A percentile compares a stretch with the other conserved stretches of the same genome.
Evolutionary conservation across 2,329 filamentous ascomycete species (phyloP).

Genomic region (Venturia aucupariae): DNA sequence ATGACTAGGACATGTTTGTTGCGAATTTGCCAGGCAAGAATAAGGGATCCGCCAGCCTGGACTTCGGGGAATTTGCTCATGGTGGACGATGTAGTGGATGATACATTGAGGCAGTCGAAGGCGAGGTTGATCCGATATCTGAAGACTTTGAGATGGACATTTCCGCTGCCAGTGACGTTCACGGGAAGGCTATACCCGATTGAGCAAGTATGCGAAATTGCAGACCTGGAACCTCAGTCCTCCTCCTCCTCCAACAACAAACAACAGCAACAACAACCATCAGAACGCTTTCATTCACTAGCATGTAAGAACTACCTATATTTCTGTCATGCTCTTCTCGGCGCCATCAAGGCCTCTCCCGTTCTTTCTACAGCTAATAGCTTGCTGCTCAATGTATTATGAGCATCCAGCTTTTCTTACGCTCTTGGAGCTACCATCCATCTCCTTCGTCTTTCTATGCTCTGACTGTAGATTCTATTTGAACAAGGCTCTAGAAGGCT

Average conservation of each 20-base stretch:
- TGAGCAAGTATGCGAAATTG: background rate
- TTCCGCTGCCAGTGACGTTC: background rate
- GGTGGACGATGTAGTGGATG: background rate
- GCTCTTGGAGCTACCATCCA: too few relatives aligned
- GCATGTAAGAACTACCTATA: too few relatives aligned
- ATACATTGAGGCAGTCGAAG: background rate
- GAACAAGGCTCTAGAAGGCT: background rate
- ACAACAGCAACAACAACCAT: background rate
- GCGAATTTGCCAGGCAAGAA: slow-evolving; percentile 91
- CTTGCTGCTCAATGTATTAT: too few relatives aligned
- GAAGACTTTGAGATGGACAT: background rate
- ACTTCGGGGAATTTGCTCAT: slow-evolving; percentile 58
- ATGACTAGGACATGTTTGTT: slow-evolving; percentile 86
- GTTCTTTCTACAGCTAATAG: too few relatives aligned
- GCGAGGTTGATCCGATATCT: background rate
- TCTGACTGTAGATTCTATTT: background rate
- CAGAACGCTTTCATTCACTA: background rate
- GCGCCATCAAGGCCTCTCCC: too few relatives aligned
- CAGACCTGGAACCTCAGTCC: too few relatives aligned
- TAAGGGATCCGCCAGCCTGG: slow-evolving; percentile 83
- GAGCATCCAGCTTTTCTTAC: too few relatives aligned
- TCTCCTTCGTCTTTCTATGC: background rate
- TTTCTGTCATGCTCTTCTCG: too few relatives aligned
- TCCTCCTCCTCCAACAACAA: background rate
- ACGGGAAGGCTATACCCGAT: background rate